These are phyloP conservation scores for Aspergillus intermedius DNA, from an alignment of 2,329 filamentous ascomycete genomes.

Conservation along the genomic window DNA sequence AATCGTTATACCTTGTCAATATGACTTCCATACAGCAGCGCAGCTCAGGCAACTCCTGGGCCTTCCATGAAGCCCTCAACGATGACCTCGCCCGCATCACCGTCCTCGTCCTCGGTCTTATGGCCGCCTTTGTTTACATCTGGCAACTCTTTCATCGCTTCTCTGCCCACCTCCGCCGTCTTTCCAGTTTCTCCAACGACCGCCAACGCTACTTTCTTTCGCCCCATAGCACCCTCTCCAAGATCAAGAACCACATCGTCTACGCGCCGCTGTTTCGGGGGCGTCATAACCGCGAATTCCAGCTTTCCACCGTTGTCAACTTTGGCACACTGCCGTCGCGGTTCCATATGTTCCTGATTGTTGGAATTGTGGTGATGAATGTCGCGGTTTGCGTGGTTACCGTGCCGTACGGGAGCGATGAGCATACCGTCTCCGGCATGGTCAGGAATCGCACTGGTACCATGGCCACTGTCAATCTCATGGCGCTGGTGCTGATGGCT, in stretches of 20 bases:
- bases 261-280: constrained; percentile 41
- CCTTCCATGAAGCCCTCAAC: constrained; percentile 38
- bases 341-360: constrained; percentile 39
- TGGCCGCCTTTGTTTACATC: constrained; percentile 57
- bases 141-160: constrained; percentile 60
- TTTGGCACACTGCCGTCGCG: constrained; percentile 43
- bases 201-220: constrained; percentile 71
- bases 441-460: constrained; percentile 40
- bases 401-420: constrained; percentile 33
- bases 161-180: constrained; percentile 62
- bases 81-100: constrained; percentile 55
- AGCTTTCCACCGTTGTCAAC: constrained; percentile 38
- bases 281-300: constrained; percentile 42
- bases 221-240: constrained; percentile 53
- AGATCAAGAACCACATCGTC: constrained; percentile 60
- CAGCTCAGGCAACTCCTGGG: background rate
- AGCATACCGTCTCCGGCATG: constrained; percentile 29
- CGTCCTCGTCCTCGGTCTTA: constrained; percentile 56
- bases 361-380: constrained; percentile 38
- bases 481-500: constrained; percentile 38
- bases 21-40: background rate
- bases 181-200: constrained; percentile 71
- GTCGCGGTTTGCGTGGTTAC: constrained; percentile 46
- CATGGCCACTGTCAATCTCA: constrained; percentile 39
- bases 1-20: too few relatives aligned